These are phyloP conservation scores for Saccharomyces hybrid DNA, from an alignment of 1,139 yeast genomes.

Conservation along the genomic window DNA sequence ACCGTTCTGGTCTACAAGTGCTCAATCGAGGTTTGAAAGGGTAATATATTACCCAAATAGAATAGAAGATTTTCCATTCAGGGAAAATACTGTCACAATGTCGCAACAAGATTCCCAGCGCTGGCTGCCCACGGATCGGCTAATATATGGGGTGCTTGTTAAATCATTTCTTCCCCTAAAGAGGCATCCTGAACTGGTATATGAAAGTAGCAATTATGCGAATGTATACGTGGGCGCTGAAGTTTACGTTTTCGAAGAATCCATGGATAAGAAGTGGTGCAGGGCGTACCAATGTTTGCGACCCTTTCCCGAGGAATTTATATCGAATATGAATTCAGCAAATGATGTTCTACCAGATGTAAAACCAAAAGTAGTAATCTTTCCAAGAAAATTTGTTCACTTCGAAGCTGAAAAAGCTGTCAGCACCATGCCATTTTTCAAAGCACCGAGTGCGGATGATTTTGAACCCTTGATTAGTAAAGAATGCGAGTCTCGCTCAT, in stretches of 20 bases:
- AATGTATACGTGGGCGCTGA: conserved; percentile 77
- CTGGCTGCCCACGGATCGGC: conserved; percentile 41
- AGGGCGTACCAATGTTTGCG: no score
- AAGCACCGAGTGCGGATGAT: conserved; percentile 28
- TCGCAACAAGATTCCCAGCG: conserved; percentile 5
- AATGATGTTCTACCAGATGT: conserved; percentile 57
- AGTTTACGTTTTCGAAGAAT: conserved; percentile 61
- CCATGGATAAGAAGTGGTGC: conserved; percentile 66
- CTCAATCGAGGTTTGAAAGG: no score
- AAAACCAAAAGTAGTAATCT: conserved; percentile 45
- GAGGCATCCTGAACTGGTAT: conserved; percentile 29
- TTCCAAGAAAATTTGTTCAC: conserved; percentile 50
- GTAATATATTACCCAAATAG: no score
- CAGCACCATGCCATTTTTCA: conserved; percentile 24
- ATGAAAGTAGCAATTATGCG: conserved; percentile 33
- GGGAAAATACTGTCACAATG: background rate
- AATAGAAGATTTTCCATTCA: no score
- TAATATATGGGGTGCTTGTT: conserved; percentile 45
- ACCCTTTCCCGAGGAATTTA: no score
- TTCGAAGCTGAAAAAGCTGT: conserved; percentile 26
- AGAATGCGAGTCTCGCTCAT: conserved; percentile 13
- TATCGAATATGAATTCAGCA: no score
- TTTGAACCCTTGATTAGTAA: conserved; percentile 35
- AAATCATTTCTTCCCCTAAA: conserved; percentile 58
- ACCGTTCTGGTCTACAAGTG: no score